phyloP scores from a whole-genome alignment of 1,284 basidiomycete species.

The Leccinum proliferum region DNA sequence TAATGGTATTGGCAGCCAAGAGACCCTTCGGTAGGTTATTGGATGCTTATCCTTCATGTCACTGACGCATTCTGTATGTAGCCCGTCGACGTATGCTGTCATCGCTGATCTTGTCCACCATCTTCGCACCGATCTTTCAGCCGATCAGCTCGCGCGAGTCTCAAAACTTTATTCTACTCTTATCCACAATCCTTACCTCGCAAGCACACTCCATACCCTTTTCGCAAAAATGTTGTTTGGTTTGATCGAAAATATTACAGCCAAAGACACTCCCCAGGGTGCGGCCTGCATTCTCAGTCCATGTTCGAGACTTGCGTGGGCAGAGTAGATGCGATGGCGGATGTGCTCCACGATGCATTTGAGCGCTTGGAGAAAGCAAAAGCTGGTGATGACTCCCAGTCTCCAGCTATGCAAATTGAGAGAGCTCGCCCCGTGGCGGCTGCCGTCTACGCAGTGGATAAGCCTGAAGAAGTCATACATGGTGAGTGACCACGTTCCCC shows the following conservation, averaged over 20 bases:
- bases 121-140: constrained; percentile 78
- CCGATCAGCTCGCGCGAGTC: constrained; percentile 75
- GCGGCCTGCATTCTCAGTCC: too few relatives aligned
- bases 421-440: constrained; percentile 74
- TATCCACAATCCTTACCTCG: too few relatives aligned
- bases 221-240: too few relatives aligned
- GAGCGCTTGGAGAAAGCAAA: constrained; percentile 46
- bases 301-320: too few relatives aligned
- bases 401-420: constrained; percentile 63
- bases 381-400: constrained; percentile 35
- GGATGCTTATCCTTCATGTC: not conserved
- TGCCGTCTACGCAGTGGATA: constrained; percentile 71
- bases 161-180: constrained; percentile 31
- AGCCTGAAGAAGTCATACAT: constrained; percentile 66
- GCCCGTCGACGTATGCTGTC: constrained; percentile 82
- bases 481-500: constrained; percentile 40
- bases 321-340: too few relatives aligned
- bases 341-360: constrained; percentile 23
- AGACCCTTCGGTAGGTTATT: constrained; percentile 64
- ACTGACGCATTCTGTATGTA: constrained; percentile 34
- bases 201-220: too few relatives aligned
- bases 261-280: too few relatives aligned
- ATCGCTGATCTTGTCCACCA: constrained; percentile 95
- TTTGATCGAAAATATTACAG: too few relatives aligned
- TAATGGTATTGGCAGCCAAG: constrained; percentile 74